Evolutionary conservation across 345 rosid species (phyloP), one percentile per base, ranked within the genome.

Genomic region (Lepidium africanum): DNA sequence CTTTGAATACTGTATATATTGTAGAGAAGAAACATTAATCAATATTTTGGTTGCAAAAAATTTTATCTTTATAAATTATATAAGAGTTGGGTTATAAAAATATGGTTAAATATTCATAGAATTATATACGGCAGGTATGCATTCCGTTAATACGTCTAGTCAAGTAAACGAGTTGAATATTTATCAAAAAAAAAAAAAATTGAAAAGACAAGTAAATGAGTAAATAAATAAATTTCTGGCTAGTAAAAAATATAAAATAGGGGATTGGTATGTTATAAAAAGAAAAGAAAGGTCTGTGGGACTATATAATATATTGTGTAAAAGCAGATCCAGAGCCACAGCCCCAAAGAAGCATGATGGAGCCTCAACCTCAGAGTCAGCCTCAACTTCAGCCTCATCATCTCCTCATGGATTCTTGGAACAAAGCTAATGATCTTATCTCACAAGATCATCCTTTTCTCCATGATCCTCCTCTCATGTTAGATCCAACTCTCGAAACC

Each of bases 401-500:
- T 41, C 78, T 71, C 54, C 33, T 73, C 46, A 73, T 59, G 72
- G 52, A 67, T 54, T 27, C 32, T 27, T 69, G 72, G 37, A 77
- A 68, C 50, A 74, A 73, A 48, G 77, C 77, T 60, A 39, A 52
- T 39, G 74, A 74, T 46, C 73, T 77, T 45, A 47, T 51, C 71
- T 49, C 88, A 52, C 53, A 77, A 33, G 76, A 72, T 7, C 36
- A 40, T 65, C 75, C 13, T 15, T 27, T 74, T 69, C 54, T 71
- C 75, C 76, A 39, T 69, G 63, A 50, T 80, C 80, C 75, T 55
- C 79, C 14, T 52, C 48, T 65, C 81, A 55, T 58, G 23, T 14
- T 73, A 33, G 54, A 73, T 71, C 79, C 49, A 54, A 25, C 65
- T 45, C 52, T 70, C 3, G 63, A 46, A 72, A 17, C 70, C 87